Conservation (phyloP, 2,329 filamentous ascomycete species). For the Microsporum ferrugineum region DNA sequence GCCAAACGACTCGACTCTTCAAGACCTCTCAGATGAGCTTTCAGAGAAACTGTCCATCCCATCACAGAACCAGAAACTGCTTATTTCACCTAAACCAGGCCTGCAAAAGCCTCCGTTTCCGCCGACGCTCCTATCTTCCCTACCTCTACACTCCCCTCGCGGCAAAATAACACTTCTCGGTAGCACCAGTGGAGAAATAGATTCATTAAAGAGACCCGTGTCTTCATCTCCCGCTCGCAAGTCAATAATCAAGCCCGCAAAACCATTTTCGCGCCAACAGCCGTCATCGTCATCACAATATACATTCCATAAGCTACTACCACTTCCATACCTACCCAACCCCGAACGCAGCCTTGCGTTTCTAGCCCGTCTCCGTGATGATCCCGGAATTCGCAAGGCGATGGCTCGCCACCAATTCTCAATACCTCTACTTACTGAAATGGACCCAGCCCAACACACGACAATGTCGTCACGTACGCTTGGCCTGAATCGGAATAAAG, state of each 20-base stretch:
- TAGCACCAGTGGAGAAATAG: slow-evolving; percentile 32
- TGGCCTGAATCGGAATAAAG: slow-evolving; percentile 75
- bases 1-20: slow-evolving; percentile 40
- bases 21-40: slow-evolving; percentile 30
- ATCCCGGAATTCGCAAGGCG: slow-evolving; percentile 69
- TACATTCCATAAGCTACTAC: slow-evolving; percentile 68
- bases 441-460: slow-evolving; percentile 81
- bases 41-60: slow-evolving; percentile 29
- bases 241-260: slow-evolving; percentile 14
- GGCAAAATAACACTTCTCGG: slow-evolving; percentile 40
- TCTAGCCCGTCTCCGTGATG: slow-evolving; percentile 63
- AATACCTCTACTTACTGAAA: slow-evolving; percentile 81
- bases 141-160: slow-evolving; percentile 27
- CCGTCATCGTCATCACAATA: slow-evolving; percentile 40
- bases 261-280: slow-evolving; percentile 22
- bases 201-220: slow-evolving; percentile 30
- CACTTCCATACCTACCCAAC: slow-evolving; percentile 65
- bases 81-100: slow-evolving; percentile 38
- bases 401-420: slow-evolving; percentile 80
- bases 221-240: slow-evolving; percentile 15
- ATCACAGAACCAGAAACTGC: slow-evolving; percentile 33
- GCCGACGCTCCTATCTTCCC: slow-evolving; percentile 23
- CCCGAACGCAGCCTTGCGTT: slow-evolving; percentile 60
- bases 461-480: slow-evolving; percentile 70
- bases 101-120: slow-evolving; percentile 37